Base-by-base conservation (phyloP, 495 filamentous ascomycete species). In the Amorphotheca resinae region DNA sequence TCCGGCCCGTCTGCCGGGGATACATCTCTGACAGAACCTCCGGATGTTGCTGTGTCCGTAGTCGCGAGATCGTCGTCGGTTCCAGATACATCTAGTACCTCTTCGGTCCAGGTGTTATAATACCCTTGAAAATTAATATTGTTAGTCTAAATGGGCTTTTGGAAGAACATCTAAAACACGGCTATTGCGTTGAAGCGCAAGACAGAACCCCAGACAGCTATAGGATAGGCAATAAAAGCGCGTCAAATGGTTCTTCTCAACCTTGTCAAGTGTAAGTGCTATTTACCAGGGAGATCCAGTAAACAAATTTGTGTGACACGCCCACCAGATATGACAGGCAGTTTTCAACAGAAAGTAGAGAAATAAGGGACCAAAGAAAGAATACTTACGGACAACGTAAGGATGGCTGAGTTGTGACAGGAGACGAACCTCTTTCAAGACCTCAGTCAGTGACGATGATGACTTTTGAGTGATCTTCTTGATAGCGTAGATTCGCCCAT, bases 401-500 rank as follows among this genome's bases (percentile, higher is more conserved):
- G 88, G 87, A 65, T 98, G 87, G 61, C 93, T 96, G 50, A 98
- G 69, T 40, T 82, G 75, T 12, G 91, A 94, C 7, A 98, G 69
- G 17, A 96, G 63, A 58, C 87, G 81, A 35, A 93, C 87, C 61
- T 98, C 91, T 25, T 86, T 93, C 21, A 96, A 64, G 18, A 94
- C 84, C 50, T 89, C 81, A 17, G 83, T 82, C 37, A 96, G 64
- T 18, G 83, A 83, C 28, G 79, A 68, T 28, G 82, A 72, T 14
- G 86, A 85, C 38, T 78, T 80, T 48, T 88, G 80, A 17, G 78
- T 84, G 41, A 98, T 93, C 55, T 95, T 95, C 60, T 98, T 98
- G 48, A 98, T 78, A 3, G 91, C 91, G 68, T 98, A 98, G 9
- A 93, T 76, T 40, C 83, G 80, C 7, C 85, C 84, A 61, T 96